Conservation (phyloP, 1,284 basidiomycete species). For the Austropuccinia psidii region DNA sequence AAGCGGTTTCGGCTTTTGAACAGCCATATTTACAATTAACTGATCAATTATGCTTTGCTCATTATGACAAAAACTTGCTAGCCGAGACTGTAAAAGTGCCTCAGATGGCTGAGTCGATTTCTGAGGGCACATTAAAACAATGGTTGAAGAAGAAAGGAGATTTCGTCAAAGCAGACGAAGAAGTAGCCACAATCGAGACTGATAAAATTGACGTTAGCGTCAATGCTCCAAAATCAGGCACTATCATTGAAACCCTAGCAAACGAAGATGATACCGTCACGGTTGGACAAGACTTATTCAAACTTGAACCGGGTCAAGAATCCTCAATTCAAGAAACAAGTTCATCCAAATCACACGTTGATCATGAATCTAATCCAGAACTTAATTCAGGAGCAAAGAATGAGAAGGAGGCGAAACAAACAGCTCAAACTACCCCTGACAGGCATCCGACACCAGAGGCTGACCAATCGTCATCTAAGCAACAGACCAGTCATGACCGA, state of each 20-base stretch:
- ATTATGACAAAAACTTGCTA: too few relatives aligned
- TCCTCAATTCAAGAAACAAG: slow-evolving; percentile 54
- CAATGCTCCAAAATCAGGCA: slow-evolving; percentile 83
- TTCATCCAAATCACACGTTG: background rate
- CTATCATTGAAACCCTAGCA: slow-evolving; percentile 75
- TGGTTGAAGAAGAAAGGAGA: slow-evolving; percentile 95
- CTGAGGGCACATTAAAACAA: slow-evolving; percentile 90
- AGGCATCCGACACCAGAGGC: background rate
- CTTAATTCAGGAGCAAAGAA: background rate
- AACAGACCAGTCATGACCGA: slow-evolving; percentile 7
- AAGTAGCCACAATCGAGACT: slow-evolving; percentile 95
- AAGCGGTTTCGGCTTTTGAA: too few relatives aligned
- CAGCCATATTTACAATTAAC: too few relatives aligned
- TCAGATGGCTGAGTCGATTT: slow-evolving; percentile 98
- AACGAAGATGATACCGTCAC: slow-evolving; percentile 88
- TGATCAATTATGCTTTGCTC: too few relatives aligned
- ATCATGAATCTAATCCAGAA: background rate
- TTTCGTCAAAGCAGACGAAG: slow-evolving; percentile 81
- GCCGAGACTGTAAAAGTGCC: slow-evolving; percentile 83
- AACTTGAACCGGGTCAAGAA: slow-evolving; percentile 73
- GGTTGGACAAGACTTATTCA: slow-evolving; percentile 90
- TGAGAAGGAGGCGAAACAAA: slow-evolving; percentile 13
- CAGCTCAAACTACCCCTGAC: background rate
- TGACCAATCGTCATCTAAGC: background rate
- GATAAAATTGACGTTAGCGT: slow-evolving; percentile 99